phyloP scores from a whole-genome alignment of 306 rosid species.

The Pterocarpus santalinus region DNA sequence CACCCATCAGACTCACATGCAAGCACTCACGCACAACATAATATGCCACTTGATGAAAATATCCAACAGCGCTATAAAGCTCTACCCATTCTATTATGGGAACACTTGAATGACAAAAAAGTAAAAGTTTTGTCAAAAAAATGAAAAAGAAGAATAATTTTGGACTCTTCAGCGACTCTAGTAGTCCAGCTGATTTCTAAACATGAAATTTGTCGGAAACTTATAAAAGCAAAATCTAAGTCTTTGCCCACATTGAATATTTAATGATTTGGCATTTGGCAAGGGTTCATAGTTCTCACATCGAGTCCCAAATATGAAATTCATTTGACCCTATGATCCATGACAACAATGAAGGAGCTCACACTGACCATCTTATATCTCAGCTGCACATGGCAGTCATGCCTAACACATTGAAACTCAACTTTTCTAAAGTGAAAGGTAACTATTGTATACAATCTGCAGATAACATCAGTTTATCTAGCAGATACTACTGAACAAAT shows the following conservation, averaged over 20 bases:
- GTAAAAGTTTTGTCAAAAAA: background rate
- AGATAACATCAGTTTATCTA: background rate
- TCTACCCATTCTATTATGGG: background rate
- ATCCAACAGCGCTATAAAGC: no score
- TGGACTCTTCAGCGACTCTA: background rate
- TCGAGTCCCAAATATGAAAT: background rate
- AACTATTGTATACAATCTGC: background rate
- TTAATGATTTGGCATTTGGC: conserved; percentile 24
- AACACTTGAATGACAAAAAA: background rate
- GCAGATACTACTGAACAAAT: background rate
- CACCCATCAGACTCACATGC: background rate
- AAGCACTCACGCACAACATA: background rate
- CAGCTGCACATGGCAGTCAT: background rate
- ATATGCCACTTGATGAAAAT: no score
- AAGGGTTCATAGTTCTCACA: background rate
- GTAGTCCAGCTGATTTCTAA: background rate
- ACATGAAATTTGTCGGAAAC: background rate
- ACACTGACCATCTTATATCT: background rate
- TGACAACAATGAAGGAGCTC: background rate
- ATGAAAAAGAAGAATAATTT: no score
- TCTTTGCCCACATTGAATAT: background rate
- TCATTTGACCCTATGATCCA: background rate
- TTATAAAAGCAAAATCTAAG: background rate
- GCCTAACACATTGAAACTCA: background rate
- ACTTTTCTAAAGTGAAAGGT: background rate